Evolutionary conservation across 2,329 filamentous ascomycete species (phyloP), one percentile per base, ranked within the genome.

Genomic region (Chaetomium olivaceum): DNA sequence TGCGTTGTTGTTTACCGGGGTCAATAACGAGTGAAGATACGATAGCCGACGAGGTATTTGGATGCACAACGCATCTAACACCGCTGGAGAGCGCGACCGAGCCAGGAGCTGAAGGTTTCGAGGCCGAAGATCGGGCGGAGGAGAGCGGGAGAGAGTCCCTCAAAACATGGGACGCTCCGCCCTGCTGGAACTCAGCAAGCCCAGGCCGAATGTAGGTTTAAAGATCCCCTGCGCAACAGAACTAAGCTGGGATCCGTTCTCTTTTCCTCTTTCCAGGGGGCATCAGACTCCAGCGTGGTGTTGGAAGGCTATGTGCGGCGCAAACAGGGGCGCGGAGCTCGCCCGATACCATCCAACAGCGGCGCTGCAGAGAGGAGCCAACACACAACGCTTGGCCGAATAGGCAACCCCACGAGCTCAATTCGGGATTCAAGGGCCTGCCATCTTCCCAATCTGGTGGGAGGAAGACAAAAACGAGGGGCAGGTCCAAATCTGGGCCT

Each of bases 221-320:
- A 39, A 21, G 31, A 21, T 27, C 31, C 39, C 21, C 36, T n/a
- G 19, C 23, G 14, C 14, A 29, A 60, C 57, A 60, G 50, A 21
- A 48, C 46, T n/a, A 57, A 39, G 11, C 7, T 16, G 43, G n/a
- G 21, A 29, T 21, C 4, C 11, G 27, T n/a, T 51, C 36, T n/a
- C 48, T 43, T 25, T 51, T 58, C 36, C 48, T 23, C 14, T 58
- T 33, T 16, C 19, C 31, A 27, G 43, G 25, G 51, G 39, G 6
- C 55, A 27, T 36, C 16, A 50, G 46, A 36, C 43, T 29, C 9
- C 27, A 50, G 27, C 39, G 50, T 46, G 55, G 48, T 55, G 64
- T 56, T 65, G 50, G 50, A 29, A 56, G 16, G 29, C 36, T 29
- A 19, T 43, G 50, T 55, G 64, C 64, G 64, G 50, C 64, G 29